A percentile compares a stretch with the other conserved stretches of the same genome.
These are phyloP conservation scores for Geranium incanum DNA, from an alignment of 441 rosid genomes.

Conservation along the genomic window DNA sequence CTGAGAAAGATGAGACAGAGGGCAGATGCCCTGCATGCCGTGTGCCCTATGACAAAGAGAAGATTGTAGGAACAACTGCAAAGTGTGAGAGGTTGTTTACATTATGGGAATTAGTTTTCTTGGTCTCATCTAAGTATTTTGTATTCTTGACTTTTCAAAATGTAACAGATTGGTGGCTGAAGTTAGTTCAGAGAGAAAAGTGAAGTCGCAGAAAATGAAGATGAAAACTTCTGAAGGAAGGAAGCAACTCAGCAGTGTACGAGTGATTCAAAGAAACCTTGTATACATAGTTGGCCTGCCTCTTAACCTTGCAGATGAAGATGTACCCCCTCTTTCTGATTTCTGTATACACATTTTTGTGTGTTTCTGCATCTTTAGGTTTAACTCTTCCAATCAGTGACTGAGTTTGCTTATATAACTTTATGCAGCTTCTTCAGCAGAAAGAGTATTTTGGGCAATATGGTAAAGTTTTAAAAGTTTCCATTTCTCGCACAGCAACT, in stretches of 20 bases:
- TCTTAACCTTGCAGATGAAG: slow-evolving; percentile 50
- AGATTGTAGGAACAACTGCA: slow-evolving; percentile 49
- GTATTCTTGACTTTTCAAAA: slow-evolving; percentile 1
- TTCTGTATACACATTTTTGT: not conserved
- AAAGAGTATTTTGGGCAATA: slow-evolving; percentile 74
- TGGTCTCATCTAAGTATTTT: slow-evolving; percentile 12
- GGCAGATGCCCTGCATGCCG: slow-evolving; percentile 68
- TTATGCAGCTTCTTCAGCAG: slow-evolving; percentile 39
- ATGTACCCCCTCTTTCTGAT: slow-evolving; percentile 25
- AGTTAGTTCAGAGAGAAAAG: slow-evolving; percentile 39
- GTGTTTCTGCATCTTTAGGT: not conserved
- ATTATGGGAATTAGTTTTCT: not conserved
- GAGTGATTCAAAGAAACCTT: slow-evolving; percentile 50
- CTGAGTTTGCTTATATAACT: not conserved
- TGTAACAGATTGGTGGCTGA: slow-evolving; percentile 40
- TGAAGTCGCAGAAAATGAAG: slow-evolving; percentile 45
- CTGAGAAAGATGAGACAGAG: slow-evolving; percentile 47
- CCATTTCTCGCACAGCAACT: slow-evolving; percentile 60
- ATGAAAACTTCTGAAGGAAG: slow-evolving; percentile 46
- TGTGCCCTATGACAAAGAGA: slow-evolving; percentile 51
- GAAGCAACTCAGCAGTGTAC: slow-evolving; percentile 38
- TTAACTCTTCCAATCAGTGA: not conserved
- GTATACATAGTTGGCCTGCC: slow-evolving; percentile 60
- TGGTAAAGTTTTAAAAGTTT: slow-evolving; percentile 76
- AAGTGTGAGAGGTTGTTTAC: slow-evolving; percentile 39